These are phyloP conservation scores for Nicotiana paniculata DNA, from an alignment of 257 asterid genomes.

Conservation along the genomic window DNA sequence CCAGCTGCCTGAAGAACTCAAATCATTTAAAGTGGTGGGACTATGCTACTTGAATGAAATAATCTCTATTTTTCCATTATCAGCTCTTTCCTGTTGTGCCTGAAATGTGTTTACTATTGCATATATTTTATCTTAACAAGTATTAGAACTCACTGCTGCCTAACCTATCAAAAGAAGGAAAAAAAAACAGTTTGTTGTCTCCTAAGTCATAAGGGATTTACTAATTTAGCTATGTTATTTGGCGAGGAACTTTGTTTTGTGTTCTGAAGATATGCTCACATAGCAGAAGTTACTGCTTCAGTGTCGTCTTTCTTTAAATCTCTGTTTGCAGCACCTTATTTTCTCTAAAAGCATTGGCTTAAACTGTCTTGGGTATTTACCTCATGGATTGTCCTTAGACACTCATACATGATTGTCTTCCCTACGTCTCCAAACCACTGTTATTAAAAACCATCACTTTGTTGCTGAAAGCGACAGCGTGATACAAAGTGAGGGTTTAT, in stretches of 20 bases:
- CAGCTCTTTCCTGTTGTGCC: constrained; percentile 6
- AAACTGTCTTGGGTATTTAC: not conserved
- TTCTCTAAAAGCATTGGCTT: constrained; percentile 1
- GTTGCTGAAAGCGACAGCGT: not conserved
- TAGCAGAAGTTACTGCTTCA: not conserved
- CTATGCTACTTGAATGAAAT: not conserved
- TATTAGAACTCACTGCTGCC: not conserved
- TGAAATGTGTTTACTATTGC: not conserved
- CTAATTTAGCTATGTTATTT: not conserved
- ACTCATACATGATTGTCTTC: not conserved
- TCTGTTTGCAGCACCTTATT: not conserved
- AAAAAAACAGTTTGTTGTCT: not conserved
- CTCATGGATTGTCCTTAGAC: not conserved
- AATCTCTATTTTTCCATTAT: not conserved
- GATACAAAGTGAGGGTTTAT: not conserved
- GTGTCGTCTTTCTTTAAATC: not conserved
- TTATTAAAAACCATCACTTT: not conserved
- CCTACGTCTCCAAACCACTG: not conserved
- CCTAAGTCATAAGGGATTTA: not conserved
- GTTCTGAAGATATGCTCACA: not conserved
- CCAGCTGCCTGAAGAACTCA: constrained; percentile 67
- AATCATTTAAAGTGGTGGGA: constrained; percentile 78
- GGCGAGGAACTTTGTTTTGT: not conserved
- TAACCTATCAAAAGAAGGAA: not conserved
- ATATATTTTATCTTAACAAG: not conserved